Evolutionary conservation across 2,329 filamentous ascomycete species (phyloP).

Genomic region (Cephalotrichum gorgonifer): DNA sequence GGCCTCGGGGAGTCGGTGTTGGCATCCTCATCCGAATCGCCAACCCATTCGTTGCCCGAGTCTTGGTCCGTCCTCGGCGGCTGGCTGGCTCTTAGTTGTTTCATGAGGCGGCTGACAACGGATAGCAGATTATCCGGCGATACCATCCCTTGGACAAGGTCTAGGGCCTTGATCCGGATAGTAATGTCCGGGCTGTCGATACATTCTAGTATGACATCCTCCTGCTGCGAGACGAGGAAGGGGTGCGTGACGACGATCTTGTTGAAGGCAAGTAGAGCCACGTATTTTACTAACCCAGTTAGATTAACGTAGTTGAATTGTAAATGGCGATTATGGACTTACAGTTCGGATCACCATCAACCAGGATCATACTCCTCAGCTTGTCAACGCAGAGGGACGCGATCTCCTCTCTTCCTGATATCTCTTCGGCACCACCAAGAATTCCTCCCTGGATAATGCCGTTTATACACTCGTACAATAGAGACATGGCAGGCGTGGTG

Average conservation of each 20-base stretch:
- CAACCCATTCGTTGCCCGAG: conserved; percentile 1
- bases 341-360: conserved; percentile 90
- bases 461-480: conserved; percentile 96
- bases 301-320: conserved; percentile 6
- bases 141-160: conserved; percentile 90
- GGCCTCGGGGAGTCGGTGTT: conserved; percentile 36
- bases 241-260: conserved; percentile 87
- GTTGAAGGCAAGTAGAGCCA: conserved; percentile 88
- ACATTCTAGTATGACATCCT: conserved; percentile 93
- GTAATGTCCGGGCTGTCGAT: conserved; percentile 94
- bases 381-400: conserved; percentile 88
- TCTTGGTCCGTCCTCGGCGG: neutral
- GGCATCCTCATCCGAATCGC: conserved; percentile 3
- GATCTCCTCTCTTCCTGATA: conserved; percentile 79
- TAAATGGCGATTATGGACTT: conserved; percentile 25
- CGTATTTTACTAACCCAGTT: conserved; percentile 70
- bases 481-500: conserved; percentile 94
- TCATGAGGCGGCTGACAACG: conserved; percentile 79
- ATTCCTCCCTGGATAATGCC: conserved; percentile 97
- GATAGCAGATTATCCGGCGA: conserved; percentile 73
- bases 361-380: conserved; percentile 83
- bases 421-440: conserved; percentile 69
- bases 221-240: conserved; percentile 78
- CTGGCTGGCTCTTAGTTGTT: conserved; percentile 62
- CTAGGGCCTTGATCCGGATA: conserved; percentile 84